Conservation (phyloP, 2,329 filamentous ascomycete genomes). For the Orbilia ellipsospora region DNA sequence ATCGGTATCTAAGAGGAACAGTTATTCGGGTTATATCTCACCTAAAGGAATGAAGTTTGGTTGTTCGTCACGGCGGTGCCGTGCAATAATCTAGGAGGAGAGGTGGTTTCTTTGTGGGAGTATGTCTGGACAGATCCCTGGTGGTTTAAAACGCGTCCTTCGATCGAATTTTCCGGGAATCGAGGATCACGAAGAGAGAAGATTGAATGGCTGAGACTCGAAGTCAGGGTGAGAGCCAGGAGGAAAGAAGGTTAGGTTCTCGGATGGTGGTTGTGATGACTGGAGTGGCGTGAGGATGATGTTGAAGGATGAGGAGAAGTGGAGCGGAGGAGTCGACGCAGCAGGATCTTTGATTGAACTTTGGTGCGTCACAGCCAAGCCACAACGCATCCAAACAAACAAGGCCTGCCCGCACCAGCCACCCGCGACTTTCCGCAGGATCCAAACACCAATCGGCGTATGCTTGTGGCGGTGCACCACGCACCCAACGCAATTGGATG, state of each 20-base stretch:
- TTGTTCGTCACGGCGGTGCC: constrained; percentile 2
- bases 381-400: constrained; percentile 19
- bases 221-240: constrained; percentile 5
- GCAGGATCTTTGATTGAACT: constrained; percentile 46
- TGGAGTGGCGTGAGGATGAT: constrained; percentile 36
- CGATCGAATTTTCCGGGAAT: constrained; percentile 27
- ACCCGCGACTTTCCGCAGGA: neutral
- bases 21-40: constrained; percentile 45
- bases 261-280: constrained; percentile 7
- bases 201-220: constrained; percentile 2
- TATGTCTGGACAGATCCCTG: constrained; percentile 6
- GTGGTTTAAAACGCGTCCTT: constrained; percentile 19
- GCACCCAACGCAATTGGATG: neutral
- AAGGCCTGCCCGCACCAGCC: neutral
- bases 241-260: neutral
- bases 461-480: constrained; percentile 11
- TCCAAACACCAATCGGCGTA: neutral
- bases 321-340: constrained; percentile 29
- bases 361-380: constrained; percentile 45
- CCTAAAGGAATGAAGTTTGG: constrained; percentile 20
- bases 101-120: constrained; percentile 21
- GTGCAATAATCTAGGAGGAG: constrained; percentile 31
- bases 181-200: constrained; percentile 7
- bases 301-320: constrained; percentile 16
- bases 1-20: constrained; percentile 44